Conservation (phyloP, 768 basidiomycete genomes). For the Sarcodon sp. region DNA sequence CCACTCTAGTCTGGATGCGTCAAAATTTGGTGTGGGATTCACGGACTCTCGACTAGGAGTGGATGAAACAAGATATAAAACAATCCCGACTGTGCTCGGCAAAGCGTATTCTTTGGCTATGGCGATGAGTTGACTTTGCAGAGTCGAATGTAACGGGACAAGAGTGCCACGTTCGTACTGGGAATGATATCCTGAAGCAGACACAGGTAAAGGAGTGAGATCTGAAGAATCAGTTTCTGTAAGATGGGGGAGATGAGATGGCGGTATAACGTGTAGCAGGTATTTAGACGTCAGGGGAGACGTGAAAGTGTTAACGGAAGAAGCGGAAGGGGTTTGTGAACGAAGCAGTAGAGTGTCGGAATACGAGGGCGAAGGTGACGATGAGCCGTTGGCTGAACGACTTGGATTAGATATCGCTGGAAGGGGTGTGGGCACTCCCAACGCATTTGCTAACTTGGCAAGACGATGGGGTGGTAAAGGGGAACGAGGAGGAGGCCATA, state of each 20-base stretch:
- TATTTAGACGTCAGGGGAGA: conserved; percentile 43
- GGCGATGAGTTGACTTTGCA: conserved; percentile 72
- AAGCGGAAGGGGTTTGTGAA: conserved; percentile 37
- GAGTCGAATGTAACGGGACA: conserved; percentile 71
- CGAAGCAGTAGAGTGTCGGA: conserved; percentile 9
- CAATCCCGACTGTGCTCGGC: conserved; percentile 72
- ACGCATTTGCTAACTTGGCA: conserved; percentile 75
- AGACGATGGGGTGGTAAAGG: conserved; percentile 68
- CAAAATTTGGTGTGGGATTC: conserved; percentile 8
- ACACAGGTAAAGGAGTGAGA: conserved; percentile 36
- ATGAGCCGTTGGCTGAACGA: conserved; percentile 5
- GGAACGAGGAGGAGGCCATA: conserved; percentile 56
- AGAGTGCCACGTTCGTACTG: conserved; percentile 80
- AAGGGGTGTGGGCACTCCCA: conserved; percentile 67
- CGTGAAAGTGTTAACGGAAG: conserved; percentile 24
- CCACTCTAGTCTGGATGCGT: neutral
- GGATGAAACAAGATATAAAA: conserved; percentile 63
- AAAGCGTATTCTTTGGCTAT: conserved; percentile 92
- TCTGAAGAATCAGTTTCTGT: conserved; percentile 31
- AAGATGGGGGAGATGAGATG: conserved; percentile 56
- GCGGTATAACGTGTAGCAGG: conserved; percentile 78
- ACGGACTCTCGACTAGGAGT: conserved; percentile 8
- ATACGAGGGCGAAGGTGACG: conserved; percentile 7
- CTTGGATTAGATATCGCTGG: conserved; percentile 28
- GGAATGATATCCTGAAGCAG: conserved; percentile 63